Conservation (phyloP, 2,329 filamentous ascomycete genomes). For the Colletotrichum melonis region DNA sequence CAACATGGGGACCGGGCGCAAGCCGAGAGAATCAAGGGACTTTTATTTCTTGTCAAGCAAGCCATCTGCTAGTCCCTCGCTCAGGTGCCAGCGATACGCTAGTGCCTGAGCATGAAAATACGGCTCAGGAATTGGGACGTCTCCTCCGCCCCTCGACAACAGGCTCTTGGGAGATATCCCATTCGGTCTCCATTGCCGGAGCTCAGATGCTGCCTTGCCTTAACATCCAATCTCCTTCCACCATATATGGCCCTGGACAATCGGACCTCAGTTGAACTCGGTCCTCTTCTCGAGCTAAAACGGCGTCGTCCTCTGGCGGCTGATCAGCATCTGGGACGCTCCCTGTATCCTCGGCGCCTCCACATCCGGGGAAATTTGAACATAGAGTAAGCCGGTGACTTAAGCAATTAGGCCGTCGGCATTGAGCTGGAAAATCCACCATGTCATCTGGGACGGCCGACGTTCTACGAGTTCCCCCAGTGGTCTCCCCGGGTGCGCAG, state of each 20-base stretch:
- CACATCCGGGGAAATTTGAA: neutral
- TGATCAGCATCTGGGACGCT: neutral
- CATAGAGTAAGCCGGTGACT: neutral
- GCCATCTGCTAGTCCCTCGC: neutral
- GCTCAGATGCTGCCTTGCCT: neutral
- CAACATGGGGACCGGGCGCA: slow-evolving; percentile 17
- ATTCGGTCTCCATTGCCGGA: neutral
- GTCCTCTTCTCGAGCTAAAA: neutral
- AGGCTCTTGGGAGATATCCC: too few species aligned
- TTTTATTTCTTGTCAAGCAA: neutral
- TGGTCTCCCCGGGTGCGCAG: neutral
- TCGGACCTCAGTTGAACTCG: neutral
- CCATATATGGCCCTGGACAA: neutral
- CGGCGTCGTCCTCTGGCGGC: neutral
- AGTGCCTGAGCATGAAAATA: neutral
- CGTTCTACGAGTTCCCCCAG: neutral
- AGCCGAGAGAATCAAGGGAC: slow-evolving; percentile 18
- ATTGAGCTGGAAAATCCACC: neutral
- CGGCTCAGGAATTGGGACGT: neutral
- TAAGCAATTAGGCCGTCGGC: neutral
- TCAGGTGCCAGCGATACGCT: neutral
- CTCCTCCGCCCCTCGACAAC: neutral
- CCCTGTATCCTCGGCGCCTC: slow-evolving; percentile 3
- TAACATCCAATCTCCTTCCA: neutral
- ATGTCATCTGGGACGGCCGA: neutral